A percentile compares a stretch with the other conserved stretches of the same genome.
Conservation (phyloP, 1,284 basidiomycete genomes). For the Boletus smithii region DNA sequence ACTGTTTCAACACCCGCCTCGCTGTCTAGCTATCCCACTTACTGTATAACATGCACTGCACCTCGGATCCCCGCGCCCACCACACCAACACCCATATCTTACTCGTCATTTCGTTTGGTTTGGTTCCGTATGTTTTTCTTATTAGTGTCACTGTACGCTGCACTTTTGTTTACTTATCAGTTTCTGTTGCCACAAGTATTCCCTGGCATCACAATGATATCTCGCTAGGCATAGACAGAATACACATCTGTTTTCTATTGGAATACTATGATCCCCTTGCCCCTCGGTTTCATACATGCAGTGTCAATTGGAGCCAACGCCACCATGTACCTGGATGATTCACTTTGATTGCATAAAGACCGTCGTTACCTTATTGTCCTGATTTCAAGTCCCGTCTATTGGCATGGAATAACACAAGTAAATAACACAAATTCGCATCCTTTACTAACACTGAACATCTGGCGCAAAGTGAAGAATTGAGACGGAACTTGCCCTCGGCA, state of each 20-base stretch:
- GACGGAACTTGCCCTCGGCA: conserved; percentile 1
- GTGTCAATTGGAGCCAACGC: too few species aligned
- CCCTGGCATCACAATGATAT: conserved; percentile 31
- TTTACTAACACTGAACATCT: too few species aligned
- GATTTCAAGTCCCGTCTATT: too few species aligned
- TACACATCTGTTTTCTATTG: conserved; percentile 20
- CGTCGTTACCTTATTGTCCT: too few species aligned
- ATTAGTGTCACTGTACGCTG: conserved; percentile 28
- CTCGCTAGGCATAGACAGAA: conserved; percentile 31
- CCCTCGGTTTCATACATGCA: background rate
- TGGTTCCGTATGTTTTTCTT: conserved; percentile 28
- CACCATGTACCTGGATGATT: too few species aligned
- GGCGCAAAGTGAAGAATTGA: too few species aligned
- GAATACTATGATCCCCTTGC: conserved; percentile 7
- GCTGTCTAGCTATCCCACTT: conserved; percentile 20
- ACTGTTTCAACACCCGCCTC: conserved; percentile 15
- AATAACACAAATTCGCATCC: too few species aligned
- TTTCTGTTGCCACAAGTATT: conserved; percentile 34
- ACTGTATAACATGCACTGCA: conserved; percentile 30
- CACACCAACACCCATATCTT: conserved; percentile 21
- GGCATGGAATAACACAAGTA: too few species aligned
- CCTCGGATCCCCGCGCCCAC: conserved; percentile 16
- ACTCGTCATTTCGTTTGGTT: conserved; percentile 20
- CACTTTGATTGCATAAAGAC: too few species aligned
- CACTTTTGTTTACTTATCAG: conserved; percentile 33